Evolutionary conservation across 352 stramenopile genomes (phyloP).

Genomic region (Globisporangium carolinianum): DNA sequence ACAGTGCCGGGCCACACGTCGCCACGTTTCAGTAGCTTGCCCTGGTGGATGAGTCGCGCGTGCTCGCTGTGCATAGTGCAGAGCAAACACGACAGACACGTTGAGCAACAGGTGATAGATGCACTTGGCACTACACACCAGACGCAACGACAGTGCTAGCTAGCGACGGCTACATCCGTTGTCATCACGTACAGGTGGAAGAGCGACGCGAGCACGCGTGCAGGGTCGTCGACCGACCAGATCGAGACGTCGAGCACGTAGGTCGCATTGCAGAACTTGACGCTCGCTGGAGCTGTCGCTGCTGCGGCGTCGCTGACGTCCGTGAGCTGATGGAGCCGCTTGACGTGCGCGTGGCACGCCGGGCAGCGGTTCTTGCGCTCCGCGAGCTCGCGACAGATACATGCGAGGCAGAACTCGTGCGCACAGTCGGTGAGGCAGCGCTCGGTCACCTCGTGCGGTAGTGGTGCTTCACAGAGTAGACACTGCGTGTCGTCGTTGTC

Average conservation of each 20-base stretch:
- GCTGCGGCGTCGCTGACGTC: conserved; percentile 1
- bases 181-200: conserved; percentile 57
- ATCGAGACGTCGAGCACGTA: conserved; percentile 79
- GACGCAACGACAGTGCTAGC: too few relatives aligned
- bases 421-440: conserved; percentile 72
- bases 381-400: conserved; percentile 45
- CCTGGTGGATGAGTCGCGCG: conserved; percentile 66
- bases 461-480: conserved; percentile 41
- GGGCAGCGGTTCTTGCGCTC: conserved; percentile 62
- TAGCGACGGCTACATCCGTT: too few relatives aligned
- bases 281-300: conserved; percentile 33
- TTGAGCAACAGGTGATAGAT: not conserved
- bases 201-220: conserved; percentile 45
- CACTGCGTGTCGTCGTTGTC: conserved; percentile 22
- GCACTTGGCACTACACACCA: not conserved
- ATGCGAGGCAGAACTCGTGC: conserved; percentile 77
- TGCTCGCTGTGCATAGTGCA: conserved; percentile 33
- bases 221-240: conserved; percentile 67
- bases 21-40: conserved; percentile 76
- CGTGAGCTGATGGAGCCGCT: conserved; percentile 53
- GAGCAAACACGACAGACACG: not conserved
- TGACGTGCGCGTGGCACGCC: conserved; percentile 47
- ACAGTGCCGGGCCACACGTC: conserved; percentile 76
- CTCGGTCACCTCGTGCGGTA: conserved; percentile 24
- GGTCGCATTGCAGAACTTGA: conserved; percentile 78